These are phyloP conservation scores for Phytophthora aleatoria DNA, from an alignment of 352 stramenopile species.

Conservation along the genomic window DNA sequence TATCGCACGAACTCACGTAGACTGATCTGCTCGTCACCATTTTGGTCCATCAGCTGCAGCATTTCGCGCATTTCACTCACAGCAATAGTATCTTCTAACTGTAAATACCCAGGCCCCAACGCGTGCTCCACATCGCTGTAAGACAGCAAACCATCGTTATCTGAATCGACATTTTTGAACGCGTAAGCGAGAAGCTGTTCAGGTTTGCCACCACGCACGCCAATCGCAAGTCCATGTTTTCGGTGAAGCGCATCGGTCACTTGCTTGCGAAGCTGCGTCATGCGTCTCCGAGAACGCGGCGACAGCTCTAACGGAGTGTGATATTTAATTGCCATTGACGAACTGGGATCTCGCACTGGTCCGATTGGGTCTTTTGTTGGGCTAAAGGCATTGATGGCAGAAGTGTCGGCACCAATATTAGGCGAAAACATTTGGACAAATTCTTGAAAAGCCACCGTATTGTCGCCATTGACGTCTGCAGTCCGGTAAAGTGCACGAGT, in stretches of 20 bases:
- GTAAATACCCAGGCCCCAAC: conserved; percentile 62
- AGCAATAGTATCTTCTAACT: conserved; percentile 52
- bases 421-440: conserved; percentile 76
- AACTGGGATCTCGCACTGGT: conserved; percentile 49
- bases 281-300: conserved; percentile 57
- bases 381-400: conserved; percentile 39
- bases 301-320: conserved; percentile 67
- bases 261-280: conserved; percentile 68
- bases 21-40: conserved; percentile 73
- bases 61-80: conserved; percentile 71
- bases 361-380: conserved; percentile 26
- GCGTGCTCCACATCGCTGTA: conserved; percentile 72
- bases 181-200: conserved; percentile 73
- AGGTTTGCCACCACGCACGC: conserved; percentile 65
- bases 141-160: conserved; percentile 77
- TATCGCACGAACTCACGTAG: conserved; percentile 86
- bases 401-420: neutral
- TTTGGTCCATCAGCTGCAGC: conserved; percentile 73
- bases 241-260: conserved; percentile 61
- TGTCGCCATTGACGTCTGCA: conserved; percentile 75
- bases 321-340: conserved; percentile 68
- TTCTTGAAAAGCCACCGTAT: conserved; percentile 71
- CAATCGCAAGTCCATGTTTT: conserved; percentile 60
- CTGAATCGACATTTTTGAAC: conserved; percentile 78
- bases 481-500: conserved; percentile 52